Base-by-base conservation (phyloP, 1,139 yeast genomes). In the Diutina rugosa region DNA sequence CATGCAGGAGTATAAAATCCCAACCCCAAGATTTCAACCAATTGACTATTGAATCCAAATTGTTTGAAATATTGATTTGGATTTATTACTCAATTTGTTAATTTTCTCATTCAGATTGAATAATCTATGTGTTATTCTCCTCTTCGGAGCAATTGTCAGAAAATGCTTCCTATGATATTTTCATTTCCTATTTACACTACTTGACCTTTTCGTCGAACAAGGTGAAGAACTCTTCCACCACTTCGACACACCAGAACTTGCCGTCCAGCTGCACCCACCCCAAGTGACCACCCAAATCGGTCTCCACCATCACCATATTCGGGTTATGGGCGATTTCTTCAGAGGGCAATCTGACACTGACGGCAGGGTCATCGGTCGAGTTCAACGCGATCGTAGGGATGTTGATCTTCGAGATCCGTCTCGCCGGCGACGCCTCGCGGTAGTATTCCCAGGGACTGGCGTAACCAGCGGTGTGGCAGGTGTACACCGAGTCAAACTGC, bases 281-380 rank as follows among this genome's bases (percentile, higher is more conserved):
- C 62, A 79, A 74, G 63, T 78, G 81, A 8, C 90, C 90, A 51
- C 95, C 78, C 56, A 84, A 76, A 56, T 77, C 77, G 28, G 76
- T 71, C 61, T 72, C 75, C 12, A 73, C 71, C 61, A 72, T 59
- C n/a, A 69, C 65, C 49, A 73, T 63, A 59, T 72, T 61, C 6
- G 77, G 75, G 59, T 73, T 74, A 30, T 55, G 41, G 46, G 61
- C 57, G 51, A 69, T 65, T 54, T 68, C 67, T 55, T 62, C 60
- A 16, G 61, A 56, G 1, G 79, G 79, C 53, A 73, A 65, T 55
- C 66, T 64, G 6, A 77, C 73, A 16, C 90, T 85, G 32, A 85
- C 84, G 41, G 93, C 82, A 5, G 97, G 97, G 66, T 91, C 98
- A 67, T 91, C 97, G 28, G 76, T 69, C 1, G 97, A 77, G 64